Evolutionary conservation across 352 stramenopile species (phyloP).

Genomic region (Pythium inflatum): DNA sequence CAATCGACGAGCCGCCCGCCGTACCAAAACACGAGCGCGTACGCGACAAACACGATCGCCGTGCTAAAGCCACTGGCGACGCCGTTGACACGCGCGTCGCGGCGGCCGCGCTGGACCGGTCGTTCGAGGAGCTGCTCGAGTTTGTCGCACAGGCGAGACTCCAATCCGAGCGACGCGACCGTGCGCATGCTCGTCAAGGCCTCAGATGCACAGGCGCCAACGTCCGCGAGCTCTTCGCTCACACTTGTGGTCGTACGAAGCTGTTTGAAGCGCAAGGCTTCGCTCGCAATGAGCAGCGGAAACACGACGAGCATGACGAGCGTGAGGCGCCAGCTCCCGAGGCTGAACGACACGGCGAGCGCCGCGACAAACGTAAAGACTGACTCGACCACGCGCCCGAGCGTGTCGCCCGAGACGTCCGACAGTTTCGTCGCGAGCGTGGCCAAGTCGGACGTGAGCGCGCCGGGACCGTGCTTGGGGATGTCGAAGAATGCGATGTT

Average conservation of each 20-base stretch:
- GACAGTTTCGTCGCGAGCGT: slow-evolving; percentile 47
- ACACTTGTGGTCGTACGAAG: background rate
- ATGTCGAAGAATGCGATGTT: slow-evolving; percentile 54
- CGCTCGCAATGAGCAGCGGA: background rate
- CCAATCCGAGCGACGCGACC: slow-evolving; percentile 36
- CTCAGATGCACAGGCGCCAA: slow-evolving; percentile 36
- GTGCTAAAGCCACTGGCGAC: slow-evolving; percentile 74
- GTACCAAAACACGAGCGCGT: slow-evolving; percentile 67
- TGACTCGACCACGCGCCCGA: slow-evolving; percentile 1
- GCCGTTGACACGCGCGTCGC: slow-evolving; percentile 43
- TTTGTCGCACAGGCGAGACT: slow-evolving; percentile 19
- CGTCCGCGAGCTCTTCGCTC: slow-evolving; percentile 26
- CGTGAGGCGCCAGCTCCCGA: slow-evolving; percentile 6
- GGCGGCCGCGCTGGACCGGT: slow-evolving; percentile 20
- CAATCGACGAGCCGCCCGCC: slow-evolving; percentile 49
- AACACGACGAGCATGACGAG: slow-evolving; percentile 14
- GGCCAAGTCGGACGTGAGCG: slow-evolving; percentile 45
- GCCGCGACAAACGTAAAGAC: slow-evolving; percentile 6
- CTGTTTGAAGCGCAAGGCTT: background rate
- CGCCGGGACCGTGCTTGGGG: slow-evolving; percentile 33
- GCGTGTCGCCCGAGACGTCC: slow-evolving; percentile 24
- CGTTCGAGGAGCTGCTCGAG: slow-evolving; percentile 26
- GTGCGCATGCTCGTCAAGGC: slow-evolving; percentile 41
- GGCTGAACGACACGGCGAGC: slow-evolving; percentile 1
- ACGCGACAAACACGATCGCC: slow-evolving; percentile 43